phyloP scores from a whole-genome alignment of 345 rosid species.

The Pugionium dolabratum region DNA sequence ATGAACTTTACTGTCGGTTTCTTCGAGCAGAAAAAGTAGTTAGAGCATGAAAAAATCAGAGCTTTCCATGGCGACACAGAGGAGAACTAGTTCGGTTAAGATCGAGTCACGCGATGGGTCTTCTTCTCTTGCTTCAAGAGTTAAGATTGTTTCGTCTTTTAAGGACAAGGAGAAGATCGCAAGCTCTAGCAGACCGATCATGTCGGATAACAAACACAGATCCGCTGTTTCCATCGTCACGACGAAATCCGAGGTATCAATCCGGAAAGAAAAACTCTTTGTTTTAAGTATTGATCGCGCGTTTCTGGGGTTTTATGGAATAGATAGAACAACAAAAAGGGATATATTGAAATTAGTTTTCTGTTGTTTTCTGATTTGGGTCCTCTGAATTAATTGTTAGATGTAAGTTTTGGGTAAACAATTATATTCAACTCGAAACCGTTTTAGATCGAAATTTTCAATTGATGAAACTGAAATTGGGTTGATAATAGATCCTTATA shows the following conservation, averaged over 20 bases:
- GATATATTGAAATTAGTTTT: not conserved
- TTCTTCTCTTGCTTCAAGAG: constrained; percentile 42
- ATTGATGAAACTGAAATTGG: not conserved
- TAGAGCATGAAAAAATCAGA: constrained; percentile 17
- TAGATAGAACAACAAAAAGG: not conserved
- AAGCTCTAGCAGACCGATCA: constrained; percentile 49
- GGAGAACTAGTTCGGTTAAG: constrained; percentile 51
- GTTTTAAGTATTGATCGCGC: not conserved
- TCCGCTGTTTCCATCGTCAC: constrained; percentile 42
- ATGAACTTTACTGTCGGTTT: constrained; percentile 5
- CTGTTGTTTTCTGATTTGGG: constrained; percentile 2
- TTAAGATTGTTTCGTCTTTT: constrained; percentile 45
- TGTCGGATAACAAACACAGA: constrained; percentile 49
- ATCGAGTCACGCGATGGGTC: constrained; percentile 55
- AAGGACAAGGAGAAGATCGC: constrained; percentile 57
- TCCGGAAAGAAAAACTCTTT: constrained; percentile 12
- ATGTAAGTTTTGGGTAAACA: not conserved
- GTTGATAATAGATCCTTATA: not conserved
- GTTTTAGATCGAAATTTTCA: constrained; percentile 11
- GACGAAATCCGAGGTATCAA: constrained; percentile 58
- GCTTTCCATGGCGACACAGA: constrained; percentile 50
- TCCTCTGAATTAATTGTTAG: not conserved
- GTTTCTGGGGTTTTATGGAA: not conserved
- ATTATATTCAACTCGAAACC: not conserved
- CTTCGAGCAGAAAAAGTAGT: constrained; percentile 16